Evolutionary conservation across 768 basidiomycete genomes (phyloP).

Genomic region (Podaxis sp.): DNA sequence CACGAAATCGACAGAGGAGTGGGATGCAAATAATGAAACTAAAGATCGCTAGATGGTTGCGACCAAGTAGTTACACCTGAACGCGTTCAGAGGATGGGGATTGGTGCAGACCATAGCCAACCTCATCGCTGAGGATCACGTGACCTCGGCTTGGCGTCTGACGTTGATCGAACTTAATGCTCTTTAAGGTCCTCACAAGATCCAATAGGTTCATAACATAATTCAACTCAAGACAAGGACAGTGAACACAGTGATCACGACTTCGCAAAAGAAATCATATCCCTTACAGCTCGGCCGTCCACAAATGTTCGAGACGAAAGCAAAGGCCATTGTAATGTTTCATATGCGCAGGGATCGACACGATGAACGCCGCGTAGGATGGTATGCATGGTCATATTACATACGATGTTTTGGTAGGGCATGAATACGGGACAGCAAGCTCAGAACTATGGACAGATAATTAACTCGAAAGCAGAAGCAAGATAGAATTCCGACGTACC

Average conservation of each 20-base stretch:
- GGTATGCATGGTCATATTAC: constrained; percentile 14
- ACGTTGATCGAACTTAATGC: too few relatives aligned
- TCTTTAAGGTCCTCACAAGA: too few relatives aligned
- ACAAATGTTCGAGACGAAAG: neutral
- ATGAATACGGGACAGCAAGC: constrained; percentile 5
- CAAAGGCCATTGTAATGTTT: neutral
- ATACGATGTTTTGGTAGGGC: constrained; percentile 11
- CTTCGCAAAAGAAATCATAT: neutral
- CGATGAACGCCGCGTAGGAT: neutral
- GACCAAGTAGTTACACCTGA: neutral
- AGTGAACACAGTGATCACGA: neutral
- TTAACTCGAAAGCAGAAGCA: neutral
- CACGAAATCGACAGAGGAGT: neutral
- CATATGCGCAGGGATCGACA: constrained; percentile 2
- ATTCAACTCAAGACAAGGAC: neutral
- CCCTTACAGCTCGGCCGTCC: neutral
- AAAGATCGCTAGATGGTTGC: neutral
- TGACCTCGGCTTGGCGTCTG: too few relatives aligned
- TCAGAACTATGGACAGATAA: constrained; percentile 5
- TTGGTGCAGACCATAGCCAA: neutral
- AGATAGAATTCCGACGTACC: constrained; percentile 40
- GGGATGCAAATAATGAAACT: neutral
- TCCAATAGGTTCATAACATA: neutral
- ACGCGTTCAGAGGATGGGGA: neutral
- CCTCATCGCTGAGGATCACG: too few relatives aligned